Base-by-base conservation (phyloP, 2,329 filamentous ascomycete species). In the Polytolypa hystricis region DNA sequence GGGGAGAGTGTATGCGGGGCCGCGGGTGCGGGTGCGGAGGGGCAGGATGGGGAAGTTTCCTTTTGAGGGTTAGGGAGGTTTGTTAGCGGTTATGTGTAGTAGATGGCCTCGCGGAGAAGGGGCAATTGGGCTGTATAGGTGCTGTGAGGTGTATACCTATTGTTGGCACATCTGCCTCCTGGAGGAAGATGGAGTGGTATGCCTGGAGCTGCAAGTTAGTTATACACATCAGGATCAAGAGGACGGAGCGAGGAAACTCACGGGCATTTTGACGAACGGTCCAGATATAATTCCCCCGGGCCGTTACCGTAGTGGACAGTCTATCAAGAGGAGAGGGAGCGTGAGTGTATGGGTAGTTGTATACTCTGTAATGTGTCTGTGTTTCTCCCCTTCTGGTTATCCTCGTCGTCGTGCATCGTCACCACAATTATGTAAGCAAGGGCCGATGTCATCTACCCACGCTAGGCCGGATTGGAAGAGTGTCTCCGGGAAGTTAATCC, bases 21-120 rank as follows among this genome's bases (percentile, higher is more conserved):
- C 91, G 46, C 91, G 83, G 45, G 86, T 93, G 62, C 85, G 84
- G 54, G 91, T 96, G 54, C 91, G 87, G 38, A 98, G 81, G 1
- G 91, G 89, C 36, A 95, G 80, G 50, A 96, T 78, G 15, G 89
- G 87, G 58, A 96, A 87, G 74, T 95, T 96, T 60, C 89, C 86
- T 71, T 48, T 12, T 12, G n/a, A n/a, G n/a, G n/a, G n/a, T n/a
- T n/a, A n/a, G n/a, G n/a, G n/a, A n/a, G n/a, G n/a, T n/a, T n/a
- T 23, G 38, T 30, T 15, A 33, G 30, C 23, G 14, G 17, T 3
- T 27, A 30, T 36, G 10, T 17, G 18, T 33, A 4, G 4, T 9
- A 4, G 11, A 10, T 29, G 12, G 14, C 10, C 4, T 19, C 6
- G 16, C n/a, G 19, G 11, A 20, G 14, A 4, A 20, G 14, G 9